A percentile compares a stretch with the other conserved stretches of the same genome.
Evolutionary conservation across 306 rosid species (phyloP).

Genomic region (Pterocarpus santalinus): DNA sequence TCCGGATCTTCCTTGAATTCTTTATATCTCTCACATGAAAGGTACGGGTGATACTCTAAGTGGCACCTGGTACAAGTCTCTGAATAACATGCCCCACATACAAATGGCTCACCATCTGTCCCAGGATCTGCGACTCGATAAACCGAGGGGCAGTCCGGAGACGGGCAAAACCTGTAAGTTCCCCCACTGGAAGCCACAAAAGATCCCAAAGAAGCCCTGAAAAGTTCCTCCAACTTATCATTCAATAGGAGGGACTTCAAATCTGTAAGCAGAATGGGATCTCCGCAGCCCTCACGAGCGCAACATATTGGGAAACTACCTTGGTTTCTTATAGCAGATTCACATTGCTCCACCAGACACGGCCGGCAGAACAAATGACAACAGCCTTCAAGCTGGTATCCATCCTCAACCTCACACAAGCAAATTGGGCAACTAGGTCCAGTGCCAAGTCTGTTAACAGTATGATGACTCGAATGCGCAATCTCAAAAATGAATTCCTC

Average conservation of each 20-base stretch:
- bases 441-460: constrained; percentile 46
- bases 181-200: constrained; percentile 73
- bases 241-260: constrained; percentile 61
- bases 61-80: constrained; percentile 92
- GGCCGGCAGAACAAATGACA: constrained; percentile 69
- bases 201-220: constrained; percentile 85
- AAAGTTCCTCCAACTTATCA: constrained; percentile 89
- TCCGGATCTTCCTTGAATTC: constrained; percentile 90
- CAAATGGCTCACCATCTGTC: constrained; percentile 65
- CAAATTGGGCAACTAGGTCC: constrained; percentile 82
- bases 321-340: constrained; percentile 79
- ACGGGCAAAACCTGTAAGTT: constrained; percentile 79
- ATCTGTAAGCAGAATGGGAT: constrained; percentile 66
- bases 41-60: constrained; percentile 83
- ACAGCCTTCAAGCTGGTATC: constrained; percentile 79
- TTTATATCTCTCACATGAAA: constrained; percentile 78
- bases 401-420: constrained; percentile 88
- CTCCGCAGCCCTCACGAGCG: constrained; percentile 61
- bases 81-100: constrained; percentile 84
- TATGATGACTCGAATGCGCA: constrained; percentile 52
- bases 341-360: constrained; percentile 88
- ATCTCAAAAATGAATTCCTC: constrained; percentile 67
- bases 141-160: constrained; percentile 92
- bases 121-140: constrained; percentile 69
- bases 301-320: constrained; percentile 83